Base-by-base conservation (phyloP, 2,329 filamentous ascomycete species). In the Myotisia sp. region DNA sequence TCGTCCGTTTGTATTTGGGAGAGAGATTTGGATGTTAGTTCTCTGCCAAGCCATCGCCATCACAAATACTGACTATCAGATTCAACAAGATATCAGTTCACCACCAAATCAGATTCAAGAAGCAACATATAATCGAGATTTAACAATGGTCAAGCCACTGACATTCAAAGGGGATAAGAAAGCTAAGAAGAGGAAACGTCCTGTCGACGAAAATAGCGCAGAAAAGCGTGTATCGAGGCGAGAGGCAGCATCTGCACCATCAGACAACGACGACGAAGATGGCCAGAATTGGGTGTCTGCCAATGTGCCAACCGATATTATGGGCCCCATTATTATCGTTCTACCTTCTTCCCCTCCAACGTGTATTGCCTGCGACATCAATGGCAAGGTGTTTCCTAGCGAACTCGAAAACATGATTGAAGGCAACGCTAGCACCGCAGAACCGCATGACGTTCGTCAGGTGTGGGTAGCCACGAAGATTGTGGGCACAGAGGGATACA, bases 91-190 rank as follows among this genome's bases (percentile, higher is more conserved):
- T n/a, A n/a, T n/a, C n/a, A n/a, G n/a, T n/a, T n/a, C n/a, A n/a
- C n/a, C n/a, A n/a, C n/a, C n/a, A n/a, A n/a, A n/a, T n/a, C n/a
- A n/a, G n/a, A 2, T 24, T 24, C 22, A 24, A 24, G 8, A 24
- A 5, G n/a, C n/a, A 26, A 26, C 10, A 33, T 12, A 14, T 14
- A 21, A 10, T 14, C n/a, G n/a, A n/a, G n/a, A 19, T n/a, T 8
- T 19, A 42, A 51, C 47, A 39, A 60, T 59, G 58, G 57, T 92
- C 47, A 94, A 92, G 56, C 77, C 87, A 30, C 71, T 98, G 38
- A 68, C 75, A 31, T 98, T 98, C 69, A 98, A 98, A 63, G 90
- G 90, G 66, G 90, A 98, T 63, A 94, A 92, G 60, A 94, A 92
- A 60, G 63, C 73, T 39, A 93, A 90, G 60, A 94, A 94, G 67